Conservation (phyloP, 768 basidiomycete genomes). For the Phallus indusiatus region DNA sequence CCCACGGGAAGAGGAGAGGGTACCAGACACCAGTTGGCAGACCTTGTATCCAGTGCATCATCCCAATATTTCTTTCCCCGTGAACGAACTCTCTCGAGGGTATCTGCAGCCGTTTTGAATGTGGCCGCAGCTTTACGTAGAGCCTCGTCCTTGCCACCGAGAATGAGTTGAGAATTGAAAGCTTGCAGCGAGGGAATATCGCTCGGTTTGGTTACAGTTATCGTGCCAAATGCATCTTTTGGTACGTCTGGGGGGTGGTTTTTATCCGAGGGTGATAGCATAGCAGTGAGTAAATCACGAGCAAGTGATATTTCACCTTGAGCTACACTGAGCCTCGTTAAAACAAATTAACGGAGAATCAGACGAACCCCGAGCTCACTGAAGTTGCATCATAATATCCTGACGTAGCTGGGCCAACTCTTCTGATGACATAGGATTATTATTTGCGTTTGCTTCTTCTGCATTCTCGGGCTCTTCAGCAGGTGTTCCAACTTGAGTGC, state of each 20-base stretch:
- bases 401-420: slow-evolving; percentile 65
- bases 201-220: slow-evolving; percentile 54
- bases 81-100: slow-evolving; percentile 53
- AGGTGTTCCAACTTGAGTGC: slow-evolving; percentile 16
- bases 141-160: slow-evolving; percentile 76
- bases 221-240: slow-evolving; percentile 41
- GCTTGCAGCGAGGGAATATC: slow-evolving; percentile 56
- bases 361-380: slow-evolving; percentile 37
- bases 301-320: slow-evolving; percentile 75
- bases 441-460: slow-evolving; percentile 23
- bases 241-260: slow-evolving; percentile 22
- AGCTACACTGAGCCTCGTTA: slow-evolving; percentile 41
- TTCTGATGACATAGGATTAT: slow-evolving; percentile 55
- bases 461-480: slow-evolving; percentile 24
- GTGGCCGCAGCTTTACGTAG: slow-evolving; percentile 63
- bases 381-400: slow-evolving; percentile 61
- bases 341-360: neutral
- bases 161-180: slow-evolving; percentile 60
- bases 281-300: slow-evolving; percentile 53
- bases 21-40: slow-evolving; percentile 71
- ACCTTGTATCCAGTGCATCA: slow-evolving; percentile 66
- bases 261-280: slow-evolving; percentile 37
- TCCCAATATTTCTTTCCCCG: slow-evolving; percentile 73
- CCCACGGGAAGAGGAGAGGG: slow-evolving; percentile 71
- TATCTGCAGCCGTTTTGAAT: slow-evolving; percentile 59